Evolutionary conservation across 768 basidiomycete genomes (phyloP), one percentile per base, ranked within the genome.

Genomic region (Boletellus emodensis): DNA sequence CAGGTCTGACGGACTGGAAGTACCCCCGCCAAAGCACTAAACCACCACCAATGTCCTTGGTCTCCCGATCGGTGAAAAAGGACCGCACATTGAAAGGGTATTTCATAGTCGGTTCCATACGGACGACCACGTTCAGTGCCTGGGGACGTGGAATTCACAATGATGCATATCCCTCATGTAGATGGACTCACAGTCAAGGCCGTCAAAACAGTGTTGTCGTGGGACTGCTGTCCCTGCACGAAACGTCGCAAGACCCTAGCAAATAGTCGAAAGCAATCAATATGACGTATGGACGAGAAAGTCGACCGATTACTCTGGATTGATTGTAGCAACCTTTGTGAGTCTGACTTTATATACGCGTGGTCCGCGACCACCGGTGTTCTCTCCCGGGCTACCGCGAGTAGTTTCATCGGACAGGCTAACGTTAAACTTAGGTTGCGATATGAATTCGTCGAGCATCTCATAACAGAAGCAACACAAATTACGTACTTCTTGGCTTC

Each of bases 1-100:
- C 79, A 4, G 88, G 87, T 18, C 89, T 75, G 12, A 89, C 76
- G 0, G 84, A 86, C 61, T 90, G 89, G 67, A 91, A 90, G 48
- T 86, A 89, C 0, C 89, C 89, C 3, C 88, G 75, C 87, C 87
- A 87, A 0, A 89, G 73, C 13, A 81, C 76, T 3, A 91, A 73
- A 0, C 90, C 88, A 0, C 64, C 61, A 1, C 87, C 84, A 22
- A 89, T 79, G 26, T 67, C 58, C 40, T 71, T 75, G 9, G 69
- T 75, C 45, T 81, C 85, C 1, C 68, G 62, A 20, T 78, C 66
- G 0, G 84, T 85, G 63, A 84, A 91, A 67, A 91, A 90, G 0
- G 85, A 87, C 0, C 88, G 78, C 7, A 82, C 77, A 46, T 88
- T 85, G 73, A 83, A 87, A 0, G 88, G 86, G 49, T 83, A 81